Base-by-base conservation (phyloP, 176 grass and related monocot species). In the Hsuehochloa calcarea region DNA sequence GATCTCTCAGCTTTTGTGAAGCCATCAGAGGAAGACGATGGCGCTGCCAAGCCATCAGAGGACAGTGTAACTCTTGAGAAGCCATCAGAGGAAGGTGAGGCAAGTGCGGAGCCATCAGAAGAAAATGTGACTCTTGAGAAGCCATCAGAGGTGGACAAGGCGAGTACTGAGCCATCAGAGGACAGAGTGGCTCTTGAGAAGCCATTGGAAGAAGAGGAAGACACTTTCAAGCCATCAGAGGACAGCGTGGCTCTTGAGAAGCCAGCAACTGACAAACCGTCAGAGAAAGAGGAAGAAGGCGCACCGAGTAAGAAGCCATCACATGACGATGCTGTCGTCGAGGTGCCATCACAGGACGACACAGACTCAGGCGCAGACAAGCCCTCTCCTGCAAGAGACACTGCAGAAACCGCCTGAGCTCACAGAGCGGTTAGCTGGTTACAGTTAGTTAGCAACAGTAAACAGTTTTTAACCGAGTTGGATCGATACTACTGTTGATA, bases 401-500 rank as follows among this genome's bases (percentile, higher is more conserved):
- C 34, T 1, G 52, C 41, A 38, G 22, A 65, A 63, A 27, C 68
- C 35, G 75, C 80, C n/a, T 81, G 69, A 92, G 37, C 19, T 84
- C 41, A 23, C 70, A 3, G 4, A 0, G 27, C 8, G 19, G 65
- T 68, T 67, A 44, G 29, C 34, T 8, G 34, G 25, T 50, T 44
- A 80, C 51, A 83, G 49, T 43, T 74, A 82, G 56, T 66, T 51
- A 49, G 78, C 59, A 61, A 44, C 65, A 80, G 79, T 45, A 64
- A 72, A 82, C 82, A 84, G 62, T 69, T 90, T 70, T 78, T 86
- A 87, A 56, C 87, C 22, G 25, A 72, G 77, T 70, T 11, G 66
- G 62, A 39, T 83, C 37, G n/a, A 50, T 86, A 41, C 46, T 65
- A 63, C 58, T 45, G 83, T 55, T 38, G 75, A 84, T 83, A 75